Evolutionary conservation across 768 basidiomycete genomes (phyloP).

Genomic region (Panaeolus papilionaceus): DNA sequence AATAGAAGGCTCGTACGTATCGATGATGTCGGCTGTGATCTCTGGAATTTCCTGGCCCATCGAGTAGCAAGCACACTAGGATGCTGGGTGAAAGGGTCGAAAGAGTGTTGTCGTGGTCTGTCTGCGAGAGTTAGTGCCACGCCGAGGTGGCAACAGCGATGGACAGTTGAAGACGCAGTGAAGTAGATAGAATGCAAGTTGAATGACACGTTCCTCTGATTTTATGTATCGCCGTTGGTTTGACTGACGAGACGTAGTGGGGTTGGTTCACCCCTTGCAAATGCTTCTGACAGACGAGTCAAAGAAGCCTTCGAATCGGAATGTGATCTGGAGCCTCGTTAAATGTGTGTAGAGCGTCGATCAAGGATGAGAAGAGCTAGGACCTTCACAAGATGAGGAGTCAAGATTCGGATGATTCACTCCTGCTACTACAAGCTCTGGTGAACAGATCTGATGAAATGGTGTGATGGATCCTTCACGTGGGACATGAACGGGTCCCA

Average conservation of each 20-base stretch:
- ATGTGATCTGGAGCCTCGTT: neutral
- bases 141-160: neutral
- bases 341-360: neutral
- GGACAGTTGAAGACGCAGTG: neutral
- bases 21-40: neutral
- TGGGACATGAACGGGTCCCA: neutral
- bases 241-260: neutral
- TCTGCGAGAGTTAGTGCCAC: neutral
- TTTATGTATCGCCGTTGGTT: neutral
- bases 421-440: neutral
- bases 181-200: neutral
- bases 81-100: neutral
- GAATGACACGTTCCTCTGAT: neutral
- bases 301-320: neutral
- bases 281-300: neutral
- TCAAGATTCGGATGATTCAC: no score
- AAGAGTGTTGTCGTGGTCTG: neutral
- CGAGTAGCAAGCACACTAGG: neutral
- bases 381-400: neutral
- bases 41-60: conserved; percentile 4
- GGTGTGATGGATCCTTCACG: neutral
- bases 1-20: neutral
- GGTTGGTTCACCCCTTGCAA: neutral
- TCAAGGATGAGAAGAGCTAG: neutral
- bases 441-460: neutral